Base-by-base conservation (phyloP, 225 moss, liverwort and hornwort species). In the Ulota crispa region DNA sequence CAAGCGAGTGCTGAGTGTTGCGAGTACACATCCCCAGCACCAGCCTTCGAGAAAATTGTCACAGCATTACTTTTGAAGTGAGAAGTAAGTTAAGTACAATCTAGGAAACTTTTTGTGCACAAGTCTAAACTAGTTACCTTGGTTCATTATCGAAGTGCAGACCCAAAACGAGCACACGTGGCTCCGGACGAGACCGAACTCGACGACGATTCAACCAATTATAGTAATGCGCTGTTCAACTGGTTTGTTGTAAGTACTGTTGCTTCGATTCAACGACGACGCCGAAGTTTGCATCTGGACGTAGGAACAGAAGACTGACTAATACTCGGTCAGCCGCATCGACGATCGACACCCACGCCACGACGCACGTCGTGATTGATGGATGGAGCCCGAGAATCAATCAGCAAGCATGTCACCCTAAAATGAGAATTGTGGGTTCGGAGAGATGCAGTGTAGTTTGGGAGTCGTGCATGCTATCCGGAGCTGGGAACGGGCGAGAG, bases 261-360 rank as follows among this genome's bases (percentile, higher is more conserved):
- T 73, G 18, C 14, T 28, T 42, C 61, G 3, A 42, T 61, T 28
- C 42, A 21, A 20, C 60, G 7, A 27, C 2, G 61, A 41, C 7
- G 12, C 41, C 9, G 20, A 41, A 19, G 36, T n/a, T 36, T 55
- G 55, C 18, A 73, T 4, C 39, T 3, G 27, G 18, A 41, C 59
- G 10, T 15, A 28, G 62, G 6, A 76, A 9, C 6, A 66, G 7
- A 62, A 30, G 4, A 28, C 28, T 30, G 8, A 43, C 13, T 21
- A 74, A 60, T 41, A 26, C 73, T 57, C 8, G 2, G 37, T 59
- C 26, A 36, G 75, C 20, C 26, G 39, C 20, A 43, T 62, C 75
- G 45, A 76, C 62, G 30, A 62, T 76, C 75, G 60, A 64, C 64
- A 8, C 34, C 50, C 64, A 65, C 64, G n/a, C 52, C 52, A 77